Conservation (phyloP, 2,329 filamentous ascomycete genomes). For the Penicillium oxalicum region DNA sequence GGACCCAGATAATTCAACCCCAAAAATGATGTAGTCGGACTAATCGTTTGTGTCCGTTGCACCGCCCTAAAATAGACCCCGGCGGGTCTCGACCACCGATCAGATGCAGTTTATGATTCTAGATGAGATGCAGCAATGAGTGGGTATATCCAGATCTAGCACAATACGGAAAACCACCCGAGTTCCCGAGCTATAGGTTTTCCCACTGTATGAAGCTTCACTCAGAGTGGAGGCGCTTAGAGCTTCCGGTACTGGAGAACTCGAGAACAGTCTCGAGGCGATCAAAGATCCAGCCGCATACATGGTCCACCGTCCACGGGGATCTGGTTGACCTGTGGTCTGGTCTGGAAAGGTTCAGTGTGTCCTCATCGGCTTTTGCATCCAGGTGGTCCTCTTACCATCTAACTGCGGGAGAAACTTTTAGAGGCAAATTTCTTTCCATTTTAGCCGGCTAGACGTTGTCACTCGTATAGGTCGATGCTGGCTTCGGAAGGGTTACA, state of each 20-base stretch:
- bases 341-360: conserved; percentile 8
- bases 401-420: not conserved
- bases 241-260: conserved; percentile 3
- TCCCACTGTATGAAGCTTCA: not conserved
- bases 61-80: conserved; percentile 12
- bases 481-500: conserved; percentile 1
- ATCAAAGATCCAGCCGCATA: conserved; percentile 14
- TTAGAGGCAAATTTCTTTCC: conserved; percentile 6
- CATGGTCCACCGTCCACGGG: conserved; percentile 16
- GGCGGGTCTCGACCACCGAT: conserved; percentile 13
- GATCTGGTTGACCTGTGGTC: conserved; percentile 14
- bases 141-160: conserved; percentile 4
- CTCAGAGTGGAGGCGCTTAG: conserved; percentile 9
- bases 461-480: conserved; percentile 3
- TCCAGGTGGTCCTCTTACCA: not conserved
- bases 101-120: conserved; percentile 12
- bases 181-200: conserved; percentile 6
- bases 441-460: conserved; percentile 15
- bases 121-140: conserved; percentile 7
- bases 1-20: too few species aligned
- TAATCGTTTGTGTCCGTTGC: conserved; percentile 3
- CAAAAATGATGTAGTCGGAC: not conserved
- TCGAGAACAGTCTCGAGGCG: conserved; percentile 1
- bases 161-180: conserved; percentile 3
- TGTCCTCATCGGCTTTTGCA: conserved; percentile 8